Evolutionary conservation across 78 protist species (phyloP).

Genomic region (Goniomonas avonlea): DNA sequence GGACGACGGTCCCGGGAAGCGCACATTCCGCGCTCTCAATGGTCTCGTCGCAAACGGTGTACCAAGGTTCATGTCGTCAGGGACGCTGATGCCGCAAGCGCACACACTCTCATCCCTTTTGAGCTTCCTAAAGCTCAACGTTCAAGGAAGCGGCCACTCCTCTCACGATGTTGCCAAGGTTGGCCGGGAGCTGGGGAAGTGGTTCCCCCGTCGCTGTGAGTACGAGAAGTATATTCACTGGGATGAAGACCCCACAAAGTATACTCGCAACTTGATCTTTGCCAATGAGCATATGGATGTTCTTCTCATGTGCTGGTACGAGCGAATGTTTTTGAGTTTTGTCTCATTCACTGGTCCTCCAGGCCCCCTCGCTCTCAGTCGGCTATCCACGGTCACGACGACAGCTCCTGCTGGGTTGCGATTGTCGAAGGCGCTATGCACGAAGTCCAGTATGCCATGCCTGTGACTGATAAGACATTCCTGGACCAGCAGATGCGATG

Average conservation of each 20-base stretch:
- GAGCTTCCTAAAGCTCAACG: not conserved
- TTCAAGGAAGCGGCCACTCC: not conserved
- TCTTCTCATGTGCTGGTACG: conserved; percentile 41
- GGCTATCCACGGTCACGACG: not conserved
- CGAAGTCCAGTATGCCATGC: conserved; percentile 37
- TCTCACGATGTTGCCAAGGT: conserved; percentile 21
- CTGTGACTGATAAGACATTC: conserved; percentile 1
- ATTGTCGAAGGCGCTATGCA: conserved; percentile 25
- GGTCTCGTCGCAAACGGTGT: not conserved
- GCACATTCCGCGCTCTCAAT: not conserved
- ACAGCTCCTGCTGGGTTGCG: not conserved
- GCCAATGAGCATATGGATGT: conserved; percentile 22
- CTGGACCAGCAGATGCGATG: not conserved
- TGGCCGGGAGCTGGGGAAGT: conserved; percentile 1
- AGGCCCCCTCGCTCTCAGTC: not conserved
- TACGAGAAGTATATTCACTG: conserved; percentile 4
- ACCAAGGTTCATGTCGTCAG: not conserved
- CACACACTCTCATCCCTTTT: conserved; percentile 29
- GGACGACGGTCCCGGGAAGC: not conserved
- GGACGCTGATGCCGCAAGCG: conserved; percentile 36
- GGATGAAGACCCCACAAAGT: conserved; percentile 24
- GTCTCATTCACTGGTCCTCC: too few species aligned
- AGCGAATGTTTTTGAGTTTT: too few species aligned
- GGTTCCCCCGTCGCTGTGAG: conserved; percentile 39
- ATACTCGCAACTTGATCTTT: conserved; percentile 32